Conservation (phyloP, 2,329 filamentous ascomycete species). For the Tolypocladium sp. region DNA sequence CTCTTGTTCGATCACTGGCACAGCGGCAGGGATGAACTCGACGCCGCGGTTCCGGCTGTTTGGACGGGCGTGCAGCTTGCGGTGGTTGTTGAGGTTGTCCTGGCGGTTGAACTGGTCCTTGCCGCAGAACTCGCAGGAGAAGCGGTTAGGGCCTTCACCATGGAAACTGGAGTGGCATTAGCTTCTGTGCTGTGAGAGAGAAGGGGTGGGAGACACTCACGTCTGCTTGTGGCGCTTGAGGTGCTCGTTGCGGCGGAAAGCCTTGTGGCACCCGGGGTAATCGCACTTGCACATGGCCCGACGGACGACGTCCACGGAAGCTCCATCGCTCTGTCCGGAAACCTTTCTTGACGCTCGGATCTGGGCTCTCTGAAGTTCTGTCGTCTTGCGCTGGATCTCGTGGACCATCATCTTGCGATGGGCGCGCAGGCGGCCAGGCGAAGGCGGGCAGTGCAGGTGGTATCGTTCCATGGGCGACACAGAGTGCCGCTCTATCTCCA, state of each 20-base stretch:
- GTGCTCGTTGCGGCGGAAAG: slow-evolving; percentile 44
- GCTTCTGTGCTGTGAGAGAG: background rate
- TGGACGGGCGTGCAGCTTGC: slow-evolving; percentile 29
- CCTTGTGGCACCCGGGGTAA: slow-evolving; percentile 35
- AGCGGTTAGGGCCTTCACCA: slow-evolving; percentile 28
- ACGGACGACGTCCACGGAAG: slow-evolving; percentile 25
- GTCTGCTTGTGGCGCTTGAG: slow-evolving; percentile 44
- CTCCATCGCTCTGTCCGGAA: slow-evolving; percentile 16
- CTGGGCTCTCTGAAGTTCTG: slow-evolving; percentile 33
- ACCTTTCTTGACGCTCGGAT: slow-evolving; percentile 21
- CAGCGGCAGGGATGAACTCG: slow-evolving; percentile 28
- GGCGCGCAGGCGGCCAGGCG: slow-evolving; percentile 21
- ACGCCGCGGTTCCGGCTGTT: slow-evolving; percentile 29
- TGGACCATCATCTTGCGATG: slow-evolving; percentile 31
- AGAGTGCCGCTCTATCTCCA: slow-evolving; percentile 27
- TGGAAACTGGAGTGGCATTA: slow-evolving; percentile 17
- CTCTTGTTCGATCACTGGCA: slow-evolving; percentile 29
- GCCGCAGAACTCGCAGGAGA: slow-evolving; percentile 31
- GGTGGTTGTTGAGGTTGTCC: slow-evolving; percentile 32
- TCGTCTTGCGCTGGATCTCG: slow-evolving; percentile 33
- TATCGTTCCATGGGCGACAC: slow-evolving; percentile 22
- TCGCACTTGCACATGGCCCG: slow-evolving; percentile 35
- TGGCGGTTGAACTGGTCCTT: slow-evolving; percentile 32
- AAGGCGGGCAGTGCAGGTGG: slow-evolving; percentile 20
- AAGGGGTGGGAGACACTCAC: slow-evolving; percentile 24